Evolutionary conservation across 148 eudicot species (phyloP).

Genomic region (Rhododendron williamsianum): DNA sequence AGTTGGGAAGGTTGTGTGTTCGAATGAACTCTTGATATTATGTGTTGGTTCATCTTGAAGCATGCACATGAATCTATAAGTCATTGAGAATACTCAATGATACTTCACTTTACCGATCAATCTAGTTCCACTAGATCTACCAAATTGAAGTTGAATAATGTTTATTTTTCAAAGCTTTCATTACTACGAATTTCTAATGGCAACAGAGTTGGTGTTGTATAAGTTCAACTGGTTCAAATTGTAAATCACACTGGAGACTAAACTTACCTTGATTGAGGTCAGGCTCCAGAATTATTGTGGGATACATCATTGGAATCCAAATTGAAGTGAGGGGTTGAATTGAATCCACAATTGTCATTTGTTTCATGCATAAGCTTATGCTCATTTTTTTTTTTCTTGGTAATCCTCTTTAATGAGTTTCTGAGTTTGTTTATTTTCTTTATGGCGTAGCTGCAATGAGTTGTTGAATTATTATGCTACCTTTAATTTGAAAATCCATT

Average conservation of each 20-base stretch:
- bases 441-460: not conserved
- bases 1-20: not conserved
- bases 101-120: not conserved
- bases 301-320: not conserved
- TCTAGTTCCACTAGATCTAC: constrained; percentile 4
- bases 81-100: not conserved
- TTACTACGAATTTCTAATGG: not conserved
- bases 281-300: not conserved
- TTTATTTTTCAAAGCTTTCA: not conserved
- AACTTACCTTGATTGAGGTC: not conserved
- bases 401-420: not conserved
- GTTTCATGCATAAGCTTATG: not conserved
- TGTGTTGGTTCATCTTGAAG: not conserved
- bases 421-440: not conserved
- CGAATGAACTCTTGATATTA: not conserved
- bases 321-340: not conserved
- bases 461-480: constrained; percentile 14
- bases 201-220: not conserved
- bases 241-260: not conserved
- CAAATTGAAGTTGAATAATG: not conserved
- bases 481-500: constrained; percentile 5
- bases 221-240: not conserved
- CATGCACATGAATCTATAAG: not conserved
- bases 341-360: not conserved
- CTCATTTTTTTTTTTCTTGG: not conserved